Evolutionary conservation across 805 yeast species (phyloP).

Genomic region (Pichia manshurica): DNA sequence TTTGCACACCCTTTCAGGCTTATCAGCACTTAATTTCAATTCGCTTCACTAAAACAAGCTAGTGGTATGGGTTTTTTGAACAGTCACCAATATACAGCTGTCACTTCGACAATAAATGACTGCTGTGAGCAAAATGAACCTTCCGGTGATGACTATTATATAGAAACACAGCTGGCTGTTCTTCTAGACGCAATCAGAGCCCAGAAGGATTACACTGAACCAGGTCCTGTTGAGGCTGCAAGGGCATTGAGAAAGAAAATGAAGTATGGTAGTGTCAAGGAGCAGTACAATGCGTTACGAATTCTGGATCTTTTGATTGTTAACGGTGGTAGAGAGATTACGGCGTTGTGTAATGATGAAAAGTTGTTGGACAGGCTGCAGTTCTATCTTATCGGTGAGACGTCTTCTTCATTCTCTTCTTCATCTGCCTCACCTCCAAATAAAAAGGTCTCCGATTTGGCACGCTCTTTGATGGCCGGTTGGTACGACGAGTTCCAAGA

Average conservation of each 20-base stretch:
- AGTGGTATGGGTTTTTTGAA: slow-evolving; percentile 47
- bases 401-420: neutral
- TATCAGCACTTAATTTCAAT: no score
- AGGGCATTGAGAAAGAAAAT: slow-evolving; percentile 82
- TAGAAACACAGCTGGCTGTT: slow-evolving; percentile 45
- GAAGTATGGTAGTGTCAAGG: slow-evolving; percentile 69
- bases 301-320: slow-evolving; percentile 55
- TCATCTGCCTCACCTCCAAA: slow-evolving; percentile 4
- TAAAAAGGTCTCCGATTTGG: slow-evolving; percentile 22
- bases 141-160: slow-evolving; percentile 35
- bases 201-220: slow-evolving; percentile 25
- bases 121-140: slow-evolving; percentile 39
- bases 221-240: slow-evolving; percentile 72
- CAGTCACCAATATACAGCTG: slow-evolving; percentile 64
- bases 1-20: no score
- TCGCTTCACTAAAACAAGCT: no score
- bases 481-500: slow-evolving; percentile 63
- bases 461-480: slow-evolving; percentile 46
- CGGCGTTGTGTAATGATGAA: slow-evolving; percentile 56
- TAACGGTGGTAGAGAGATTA: slow-evolving; percentile 43
- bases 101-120: slow-evolving; percentile 58
- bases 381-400: slow-evolving; percentile 36
- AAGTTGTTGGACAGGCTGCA: slow-evolving; percentile 60
- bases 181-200: slow-evolving; percentile 48
- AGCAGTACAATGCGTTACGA: slow-evolving; percentile 60